Evolutionary conservation across 306 rosid species (phyloP).

Genomic region (Rosa multiflora): DNA sequence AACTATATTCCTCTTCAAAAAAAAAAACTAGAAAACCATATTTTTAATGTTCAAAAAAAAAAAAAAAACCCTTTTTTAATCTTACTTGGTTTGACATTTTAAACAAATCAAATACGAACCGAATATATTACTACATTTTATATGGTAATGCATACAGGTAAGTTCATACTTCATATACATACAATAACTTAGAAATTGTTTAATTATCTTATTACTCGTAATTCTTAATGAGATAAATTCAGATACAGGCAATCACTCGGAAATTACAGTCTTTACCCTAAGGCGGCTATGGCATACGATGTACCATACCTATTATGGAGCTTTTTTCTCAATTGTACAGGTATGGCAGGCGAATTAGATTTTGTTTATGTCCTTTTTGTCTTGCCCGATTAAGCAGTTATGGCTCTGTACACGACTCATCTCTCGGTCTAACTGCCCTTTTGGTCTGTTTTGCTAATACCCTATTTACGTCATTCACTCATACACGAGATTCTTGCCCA

Average conservation of each 20-base stretch:
- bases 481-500: neutral
- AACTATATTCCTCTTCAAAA: too few species aligned
- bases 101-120: neutral
- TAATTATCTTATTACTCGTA: too few species aligned
- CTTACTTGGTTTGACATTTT: neutral
- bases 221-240: too few species aligned
- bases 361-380: neutral
- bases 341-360: slow-evolving; percentile 8
- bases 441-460: neutral
- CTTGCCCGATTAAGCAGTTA: neutral
- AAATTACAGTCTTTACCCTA: neutral
- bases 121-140: too few species aligned
- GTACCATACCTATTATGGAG: neutral
- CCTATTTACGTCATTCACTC: neutral
- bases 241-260: too few species aligned
- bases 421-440: neutral
- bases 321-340: neutral
- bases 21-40: too few species aligned
- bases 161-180: too few species aligned
- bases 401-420: neutral
- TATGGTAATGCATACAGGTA: too few species aligned
- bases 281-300: neutral
- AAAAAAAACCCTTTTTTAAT: too few species aligned
- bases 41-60: too few species aligned
- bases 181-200: too few species aligned